phyloP scores from a whole-genome alignment of 352 stramenopile genomes.

The Pythium vanterpoolii region DNA sequence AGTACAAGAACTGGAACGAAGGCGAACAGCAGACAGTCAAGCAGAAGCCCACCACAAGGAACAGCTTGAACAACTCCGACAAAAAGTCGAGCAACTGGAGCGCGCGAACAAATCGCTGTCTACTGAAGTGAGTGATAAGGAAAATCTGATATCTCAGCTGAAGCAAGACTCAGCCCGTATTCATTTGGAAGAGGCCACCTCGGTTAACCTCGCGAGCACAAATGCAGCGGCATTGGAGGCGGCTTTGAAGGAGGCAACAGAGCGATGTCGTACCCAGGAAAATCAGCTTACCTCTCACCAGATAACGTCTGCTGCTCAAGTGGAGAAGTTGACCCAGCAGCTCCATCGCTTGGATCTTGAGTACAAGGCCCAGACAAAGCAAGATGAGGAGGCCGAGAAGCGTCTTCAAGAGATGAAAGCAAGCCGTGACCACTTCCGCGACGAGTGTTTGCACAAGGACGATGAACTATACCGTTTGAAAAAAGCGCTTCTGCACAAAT shows the following conservation, averaged over 20 bases:
- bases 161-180: background rate
- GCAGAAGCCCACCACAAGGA: background rate
- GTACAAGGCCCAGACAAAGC: slow-evolving; percentile 6
- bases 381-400: slow-evolving; percentile 35
- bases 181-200: background rate
- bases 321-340: background rate
- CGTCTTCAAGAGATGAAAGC: slow-evolving; percentile 44
- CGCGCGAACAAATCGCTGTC: background rate
- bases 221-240: background rate
- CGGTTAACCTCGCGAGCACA: slow-evolving; percentile 1
- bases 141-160: background rate
- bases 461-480: slow-evolving; percentile 53
- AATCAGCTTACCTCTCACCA: background rate
- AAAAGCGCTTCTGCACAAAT: slow-evolving; percentile 33
- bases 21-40: background rate
- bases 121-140: background rate
- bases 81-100: background rate
- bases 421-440: slow-evolving; percentile 42
- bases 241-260: slow-evolving; percentile 21
- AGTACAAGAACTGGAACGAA: background rate
- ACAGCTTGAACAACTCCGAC: background rate
- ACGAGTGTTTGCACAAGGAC: slow-evolving; percentile 44
- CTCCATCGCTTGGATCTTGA: background rate
- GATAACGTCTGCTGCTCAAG: background rate
- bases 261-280: background rate